Percentiles rank a stretch among this genome's conserved stretches.
These are phyloP conservation scores for Amesomyces nigricolor DNA, from an alignment of 2,329 filamentous ascomycete genomes.

Conservation along the genomic window DNA sequence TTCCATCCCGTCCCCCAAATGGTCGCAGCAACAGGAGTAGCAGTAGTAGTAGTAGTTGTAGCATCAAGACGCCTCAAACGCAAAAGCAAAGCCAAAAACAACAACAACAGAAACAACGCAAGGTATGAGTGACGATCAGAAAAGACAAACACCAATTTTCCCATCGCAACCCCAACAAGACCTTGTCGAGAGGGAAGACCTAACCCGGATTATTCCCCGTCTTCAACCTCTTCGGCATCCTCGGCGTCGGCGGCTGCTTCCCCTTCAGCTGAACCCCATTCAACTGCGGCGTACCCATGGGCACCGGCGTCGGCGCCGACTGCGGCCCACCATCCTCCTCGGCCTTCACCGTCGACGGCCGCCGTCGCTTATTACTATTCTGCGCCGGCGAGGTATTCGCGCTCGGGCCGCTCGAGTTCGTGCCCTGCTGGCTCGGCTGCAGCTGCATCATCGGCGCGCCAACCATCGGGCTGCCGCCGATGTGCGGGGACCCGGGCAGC, in stretches of 20 bases:
- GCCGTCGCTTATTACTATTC: conserved; percentile 54
- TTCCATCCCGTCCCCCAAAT: background rate
- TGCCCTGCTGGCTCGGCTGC: conserved; percentile 63
- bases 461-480: conserved; percentile 52
- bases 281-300: conserved; percentile 39
- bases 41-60: background rate
- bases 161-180: background rate
- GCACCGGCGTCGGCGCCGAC: conserved; percentile 43
- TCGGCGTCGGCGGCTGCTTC: conserved; percentile 53
- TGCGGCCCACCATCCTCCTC: conserved; percentile 47
- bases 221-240: conserved; percentile 52
- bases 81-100: too few species aligned
- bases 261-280: conserved; percentile 47
- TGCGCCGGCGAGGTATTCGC: conserved; percentile 56
- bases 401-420: conserved; percentile 59
- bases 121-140: too few species aligned
- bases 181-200: too few species aligned
- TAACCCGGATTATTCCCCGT: conserved; percentile 21
- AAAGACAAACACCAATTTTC: background rate
- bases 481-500: conserved; percentile 57
- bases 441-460: conserved; percentile 61
- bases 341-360: conserved; percentile 52
- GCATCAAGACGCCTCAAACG: background rate
- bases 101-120: background rate
- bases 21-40: background rate